phyloP scores from a whole-genome alignment of 768 basidiomycete species.

The Leccinum broughii region DNA sequence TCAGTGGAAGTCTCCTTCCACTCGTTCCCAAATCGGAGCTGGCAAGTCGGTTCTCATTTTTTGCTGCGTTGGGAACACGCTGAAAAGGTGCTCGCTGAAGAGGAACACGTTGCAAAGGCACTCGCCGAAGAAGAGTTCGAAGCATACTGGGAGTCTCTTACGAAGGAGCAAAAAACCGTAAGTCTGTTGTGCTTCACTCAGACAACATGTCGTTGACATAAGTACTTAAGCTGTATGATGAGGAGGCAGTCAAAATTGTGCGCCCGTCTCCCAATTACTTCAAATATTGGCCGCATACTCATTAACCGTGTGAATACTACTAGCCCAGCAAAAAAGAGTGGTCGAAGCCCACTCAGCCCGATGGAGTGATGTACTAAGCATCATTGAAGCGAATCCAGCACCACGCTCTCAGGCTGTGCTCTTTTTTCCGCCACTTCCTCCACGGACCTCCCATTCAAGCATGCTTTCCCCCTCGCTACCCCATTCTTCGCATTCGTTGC shows the following conservation, averaged over 20 bases:
- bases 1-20: no score
- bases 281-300: neutral
- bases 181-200: neutral
- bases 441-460: no score
- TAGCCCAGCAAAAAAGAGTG: neutral
- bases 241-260: neutral
- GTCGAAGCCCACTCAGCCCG: neutral
- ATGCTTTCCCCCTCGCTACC: no score
- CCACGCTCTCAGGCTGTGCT: neutral
- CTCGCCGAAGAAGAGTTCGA: neutral
- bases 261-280: neutral
- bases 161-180: neutral
- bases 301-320: neutral
- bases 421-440: neutral
- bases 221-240: neutral
- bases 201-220: neutral
- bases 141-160: neutral
- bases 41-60: no score
- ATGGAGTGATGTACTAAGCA: neutral
- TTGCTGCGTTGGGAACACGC: no score
- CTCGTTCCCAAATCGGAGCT: no score
- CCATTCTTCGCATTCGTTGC: no score
- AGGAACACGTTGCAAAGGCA: no score
- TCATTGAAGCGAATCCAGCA: neutral
- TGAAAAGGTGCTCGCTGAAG: no score